A percentile compares a stretch with the other conserved stretches of the same genome.
These are phyloP conservation scores for Colletotrichum theobromicola DNA, from an alignment of 2,329 filamentous ascomycete species.

Conservation along the genomic window DNA sequence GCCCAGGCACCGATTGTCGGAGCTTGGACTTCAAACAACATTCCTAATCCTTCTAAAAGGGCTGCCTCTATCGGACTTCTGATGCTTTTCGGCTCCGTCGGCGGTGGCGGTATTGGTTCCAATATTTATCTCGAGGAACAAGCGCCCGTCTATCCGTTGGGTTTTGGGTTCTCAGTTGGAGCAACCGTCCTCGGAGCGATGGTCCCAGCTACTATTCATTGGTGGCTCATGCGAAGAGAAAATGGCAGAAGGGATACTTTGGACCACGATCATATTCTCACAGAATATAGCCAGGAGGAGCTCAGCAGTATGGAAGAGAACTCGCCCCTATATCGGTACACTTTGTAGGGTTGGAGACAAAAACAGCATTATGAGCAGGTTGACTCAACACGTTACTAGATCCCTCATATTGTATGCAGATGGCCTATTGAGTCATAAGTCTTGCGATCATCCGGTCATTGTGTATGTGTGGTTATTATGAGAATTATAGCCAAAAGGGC, in stretches of 20 bases:
- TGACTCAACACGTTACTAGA: neutral
- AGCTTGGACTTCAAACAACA: neutral
- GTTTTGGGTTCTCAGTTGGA: neutral
- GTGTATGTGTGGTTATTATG: fast-evolving
- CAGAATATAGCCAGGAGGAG: neutral
- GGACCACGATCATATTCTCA: neutral
- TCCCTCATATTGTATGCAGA: fast-evolving
- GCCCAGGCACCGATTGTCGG: neutral
- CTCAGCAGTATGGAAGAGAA: neutral
- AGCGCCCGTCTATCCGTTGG: neutral
- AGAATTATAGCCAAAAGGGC: too few relatives aligned
- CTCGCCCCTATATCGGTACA: neutral
- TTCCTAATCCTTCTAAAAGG: neutral
- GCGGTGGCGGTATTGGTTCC: neutral
- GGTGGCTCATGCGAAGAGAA: neutral
- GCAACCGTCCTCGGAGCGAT: neutral
- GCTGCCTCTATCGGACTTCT: neutral
- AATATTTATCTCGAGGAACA: neutral
- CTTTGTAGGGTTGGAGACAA: neutral
- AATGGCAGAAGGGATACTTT: neutral
- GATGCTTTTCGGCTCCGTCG: neutral
- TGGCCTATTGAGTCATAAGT: neutral
- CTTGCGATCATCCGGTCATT: neutral
- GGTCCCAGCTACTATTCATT: neutral
- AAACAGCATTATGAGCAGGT: neutral